phyloP scores from a whole-genome alignment of 345 rosid genomes.

The sweet orange (Citrus sinensis) region DVS_A1.0 CM039164.1:23417001-23417500 shows the following conservation, averaged over 20 bases:
- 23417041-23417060: background rate
- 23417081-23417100: slow-evolving; percentile 38
- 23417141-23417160: slow-evolving; percentile 16
- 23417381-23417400: background rate
- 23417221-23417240: slow-evolving; percentile 20
- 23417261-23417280: slow-evolving; percentile 7
- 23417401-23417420: background rate
- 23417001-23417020: slow-evolving; percentile 23
- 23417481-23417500: background rate
- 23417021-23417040: slow-evolving; percentile 22
- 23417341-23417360: background rate
- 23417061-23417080: slow-evolving; percentile 29
- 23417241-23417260: slow-evolving; percentile 19
- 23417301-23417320: background rate
- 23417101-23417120: slow-evolving; percentile 59
- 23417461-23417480: background rate
- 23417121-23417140: slow-evolving; percentile 9
- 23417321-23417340: background rate
- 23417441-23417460: background rate
- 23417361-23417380: background rate
- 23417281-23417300: background rate
- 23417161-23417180: background rate
- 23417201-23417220: background rate
- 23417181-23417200: background rate
- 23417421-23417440: background rate